Conservation (phyloP, 192 early-diverging fungal species). For the Linnemannia schmuckeri region DNA sequence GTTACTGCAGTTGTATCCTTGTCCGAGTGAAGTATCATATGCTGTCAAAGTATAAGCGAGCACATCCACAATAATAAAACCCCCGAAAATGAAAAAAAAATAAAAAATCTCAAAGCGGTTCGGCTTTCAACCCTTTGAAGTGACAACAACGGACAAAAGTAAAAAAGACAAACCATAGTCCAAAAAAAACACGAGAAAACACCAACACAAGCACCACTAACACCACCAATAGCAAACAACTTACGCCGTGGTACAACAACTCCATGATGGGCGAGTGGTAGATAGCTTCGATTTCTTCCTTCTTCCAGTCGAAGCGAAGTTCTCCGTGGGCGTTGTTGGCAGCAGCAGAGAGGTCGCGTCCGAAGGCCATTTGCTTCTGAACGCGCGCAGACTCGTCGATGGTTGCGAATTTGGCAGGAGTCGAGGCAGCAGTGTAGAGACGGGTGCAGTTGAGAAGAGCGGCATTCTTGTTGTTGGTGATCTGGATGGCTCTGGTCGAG, state of each 20-base stretch:
- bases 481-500: conserved; percentile 51
- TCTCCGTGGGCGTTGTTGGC: conserved; percentile 62
- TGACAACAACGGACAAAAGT: conserved; percentile 33
- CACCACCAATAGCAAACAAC: conserved; percentile 26
- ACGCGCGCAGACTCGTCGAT: conserved; percentile 55
- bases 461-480: conserved; percentile 39
- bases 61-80: not conserved
- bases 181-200: conserved; percentile 17
- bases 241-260: conserved; percentile 79
- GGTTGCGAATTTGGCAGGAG: conserved; percentile 59
- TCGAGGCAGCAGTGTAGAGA: conserved; percentile 58
- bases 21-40: not conserved
- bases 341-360: conserved; percentile 58
- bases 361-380: conserved; percentile 49
- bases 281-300: conserved; percentile 79
- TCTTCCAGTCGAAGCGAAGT: conserved; percentile 78
- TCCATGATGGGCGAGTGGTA: conserved; percentile 85
- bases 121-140: conserved; percentile 54
- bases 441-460: conserved; percentile 49
- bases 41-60: not conserved
- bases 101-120: conserved; percentile 19
- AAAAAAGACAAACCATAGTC: not conserved
- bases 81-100: not conserved
- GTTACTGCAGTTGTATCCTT: not conserved
- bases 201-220: not conserved